Evolutionary conservation across 2,329 filamentous ascomycete species (phyloP).

Genomic region (Aureobasidium sp.): DNA sequence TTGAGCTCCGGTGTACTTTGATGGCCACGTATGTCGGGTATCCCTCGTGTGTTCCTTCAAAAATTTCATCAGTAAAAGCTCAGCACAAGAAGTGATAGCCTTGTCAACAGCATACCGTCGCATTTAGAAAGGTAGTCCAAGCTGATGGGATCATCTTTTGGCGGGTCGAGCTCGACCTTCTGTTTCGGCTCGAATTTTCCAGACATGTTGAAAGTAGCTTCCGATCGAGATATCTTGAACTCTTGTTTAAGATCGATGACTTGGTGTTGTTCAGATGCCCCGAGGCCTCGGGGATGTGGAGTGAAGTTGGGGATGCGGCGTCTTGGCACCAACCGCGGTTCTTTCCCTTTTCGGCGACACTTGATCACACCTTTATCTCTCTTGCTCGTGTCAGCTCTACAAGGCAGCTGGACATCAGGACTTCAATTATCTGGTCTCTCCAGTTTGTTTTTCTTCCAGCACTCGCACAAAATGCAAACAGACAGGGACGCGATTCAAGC

Average conservation of each 20-base stretch:
- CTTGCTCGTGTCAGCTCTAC: too few species aligned
- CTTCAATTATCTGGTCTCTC: too few species aligned
- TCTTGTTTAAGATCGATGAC: not conserved
- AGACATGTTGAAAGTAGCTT: too few species aligned
- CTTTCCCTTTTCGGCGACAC: not conserved
- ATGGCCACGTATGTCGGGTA: slow-evolving; percentile 54
- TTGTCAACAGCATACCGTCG: slow-evolving; percentile 52
- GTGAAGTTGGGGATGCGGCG: not conserved
- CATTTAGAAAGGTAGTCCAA: slow-evolving; percentile 69
- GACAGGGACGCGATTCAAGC: too few species aligned
- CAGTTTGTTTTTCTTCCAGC: too few species aligned
- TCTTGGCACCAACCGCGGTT: slow-evolving; percentile 4
- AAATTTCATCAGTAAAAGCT: not conserved
- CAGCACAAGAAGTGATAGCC: not conserved
- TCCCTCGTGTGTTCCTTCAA: slow-evolving; percentile 53
- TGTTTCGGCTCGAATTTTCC: slow-evolving; percentile 63
- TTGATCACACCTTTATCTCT: too few species aligned
- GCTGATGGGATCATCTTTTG: slow-evolving; percentile 83
- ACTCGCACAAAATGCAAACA: too few species aligned
- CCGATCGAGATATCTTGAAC: too few species aligned
- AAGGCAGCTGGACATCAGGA: too few species aligned
- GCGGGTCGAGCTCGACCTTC: slow-evolving; percentile 66
- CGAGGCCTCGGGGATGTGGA: not conserved
- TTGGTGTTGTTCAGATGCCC: not conserved
- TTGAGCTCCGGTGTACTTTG: slow-evolving; percentile 30